These are phyloP conservation scores for Iris pallida DNA, from an alignment of 116 monocot species.

Conservation along the genomic window DNA sequence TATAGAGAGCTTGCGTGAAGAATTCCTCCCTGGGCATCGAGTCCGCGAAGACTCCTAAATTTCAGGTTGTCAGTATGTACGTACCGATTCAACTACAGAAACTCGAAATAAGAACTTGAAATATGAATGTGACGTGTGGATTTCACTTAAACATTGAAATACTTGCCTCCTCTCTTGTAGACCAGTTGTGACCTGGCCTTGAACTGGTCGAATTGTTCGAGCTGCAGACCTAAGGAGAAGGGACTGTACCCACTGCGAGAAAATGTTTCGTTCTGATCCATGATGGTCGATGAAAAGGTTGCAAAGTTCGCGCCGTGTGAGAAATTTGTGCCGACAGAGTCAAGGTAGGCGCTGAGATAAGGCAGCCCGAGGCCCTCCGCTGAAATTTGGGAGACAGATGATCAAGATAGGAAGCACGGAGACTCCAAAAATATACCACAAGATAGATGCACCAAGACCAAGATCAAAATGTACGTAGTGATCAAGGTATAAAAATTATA, in stretches of 20 bases:
- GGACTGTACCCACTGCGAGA: constrained; percentile 82
- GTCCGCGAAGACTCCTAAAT: constrained; percentile 33
- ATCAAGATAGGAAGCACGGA: not conserved
- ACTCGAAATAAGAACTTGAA: too few species aligned
- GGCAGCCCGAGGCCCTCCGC: constrained; percentile 66
- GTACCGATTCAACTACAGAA: too few species aligned
- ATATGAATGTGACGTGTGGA: too few species aligned
- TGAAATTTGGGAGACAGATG: not conserved
- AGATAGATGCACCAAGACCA: too few species aligned
- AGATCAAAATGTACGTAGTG: too few species aligned
- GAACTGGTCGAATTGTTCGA: constrained; percentile 78
- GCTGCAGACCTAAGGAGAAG: constrained; percentile 81
- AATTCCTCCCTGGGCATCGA: constrained; percentile 45
- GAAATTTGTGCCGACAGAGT: constrained; percentile 83
- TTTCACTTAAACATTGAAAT: too few species aligned
- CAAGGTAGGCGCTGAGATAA: constrained; percentile 66
- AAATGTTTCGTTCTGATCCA: constrained; percentile 56
- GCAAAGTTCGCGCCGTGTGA: constrained; percentile 93
- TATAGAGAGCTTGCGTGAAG: constrained; percentile 62
- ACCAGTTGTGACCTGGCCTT: constrained; percentile 44
- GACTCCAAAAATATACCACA: too few species aligned
- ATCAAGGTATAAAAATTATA: too few species aligned
- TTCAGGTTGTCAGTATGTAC: too few species aligned
- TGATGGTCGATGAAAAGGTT: constrained; percentile 82
- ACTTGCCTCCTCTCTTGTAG: constrained; percentile 29